Conservation (phyloP, 768 basidiomycete species). For the Fibroporia radiculosa region DNA sequence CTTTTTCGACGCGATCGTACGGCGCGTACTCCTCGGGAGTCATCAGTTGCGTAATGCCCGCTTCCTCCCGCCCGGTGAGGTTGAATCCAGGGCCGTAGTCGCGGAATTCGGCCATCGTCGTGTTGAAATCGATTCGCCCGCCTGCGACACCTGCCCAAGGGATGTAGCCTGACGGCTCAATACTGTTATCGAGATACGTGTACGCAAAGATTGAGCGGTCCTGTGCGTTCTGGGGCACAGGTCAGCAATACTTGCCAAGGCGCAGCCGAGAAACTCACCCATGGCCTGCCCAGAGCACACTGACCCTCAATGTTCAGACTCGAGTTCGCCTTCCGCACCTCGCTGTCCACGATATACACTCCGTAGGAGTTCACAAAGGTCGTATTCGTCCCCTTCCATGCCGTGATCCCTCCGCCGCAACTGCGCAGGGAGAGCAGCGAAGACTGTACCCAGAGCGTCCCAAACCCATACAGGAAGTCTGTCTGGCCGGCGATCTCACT, state of each 20-base stretch:
- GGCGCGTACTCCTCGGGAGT: slow-evolving; percentile 1
- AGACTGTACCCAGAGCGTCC: slow-evolving; percentile 39
- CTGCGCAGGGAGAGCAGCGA: slow-evolving; percentile 47
- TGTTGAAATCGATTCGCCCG: slow-evolving; percentile 1
- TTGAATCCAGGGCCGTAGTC: slow-evolving; percentile 1
- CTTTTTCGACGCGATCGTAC: neutral
- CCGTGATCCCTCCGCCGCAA: slow-evolving; percentile 58
- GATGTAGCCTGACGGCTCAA: slow-evolving; percentile 1
- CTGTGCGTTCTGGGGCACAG: neutral
- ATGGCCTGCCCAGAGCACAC: slow-evolving; percentile 3
- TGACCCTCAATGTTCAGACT: neutral
- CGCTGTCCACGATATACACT: slow-evolving; percentile 47
- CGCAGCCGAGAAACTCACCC: neutral
- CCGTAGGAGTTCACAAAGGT: slow-evolving; percentile 46
- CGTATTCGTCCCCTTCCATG: slow-evolving; percentile 55
- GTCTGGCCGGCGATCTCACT: slow-evolving; percentile 57
- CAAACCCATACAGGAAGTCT: slow-evolving; percentile 62
- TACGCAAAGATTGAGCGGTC: neutral
- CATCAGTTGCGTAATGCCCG: neutral
- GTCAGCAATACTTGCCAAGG: neutral
- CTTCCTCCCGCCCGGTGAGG: neutral
- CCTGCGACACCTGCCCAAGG: neutral
- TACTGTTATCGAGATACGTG: neutral
- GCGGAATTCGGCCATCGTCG: slow-evolving; percentile 1
- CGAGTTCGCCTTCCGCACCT: slow-evolving; percentile 32